Base-by-base conservation (phyloP, 805 yeast genomes). In the Candida andamanensis region DNA sequence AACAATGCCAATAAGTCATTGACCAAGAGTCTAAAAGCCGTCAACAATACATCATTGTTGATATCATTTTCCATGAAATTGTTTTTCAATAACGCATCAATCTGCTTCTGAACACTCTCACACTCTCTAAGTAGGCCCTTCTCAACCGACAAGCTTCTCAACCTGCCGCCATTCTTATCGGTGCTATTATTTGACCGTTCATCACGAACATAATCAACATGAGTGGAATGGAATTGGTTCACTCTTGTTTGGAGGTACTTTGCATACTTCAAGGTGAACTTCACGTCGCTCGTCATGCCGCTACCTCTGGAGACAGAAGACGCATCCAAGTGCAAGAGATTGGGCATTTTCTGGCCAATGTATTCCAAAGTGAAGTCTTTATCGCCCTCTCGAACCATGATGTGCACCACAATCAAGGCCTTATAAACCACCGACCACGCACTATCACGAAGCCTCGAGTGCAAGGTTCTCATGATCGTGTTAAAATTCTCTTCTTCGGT, bases 371-470 rank as follows among this genome's bases (percentile, higher is more conserved):
- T 74, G n/a, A 76, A 80, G 47, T 85, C 79, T 28, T 67, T 72
- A 38, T 83, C 87, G 14, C 97, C 97, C 51, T 92, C 97, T 31
- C 96, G 75, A 27, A 90, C 77, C 89, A 92, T 79, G 29, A 87
- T 76, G 63, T 92, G 98, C 17, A 84, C 53, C 20, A 90, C 94
- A 39, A 90, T 69, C 44, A 90, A 66, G 8, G 95, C 61, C 58
- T 92, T 92, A 71, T 76, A 92, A 12, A 82, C 92, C 36, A 89
- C 78, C 5, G 95, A 82, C 95, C 96, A 92, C 4, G 96, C 83
- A 4, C 80, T 62, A 50, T 87, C 95, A 33, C 74, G 75, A 27
- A 87, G 66, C 31, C 96, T 64, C 12, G 54, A 48, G 19, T 67
- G 67, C 34, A 90, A 60, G 1, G 84, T 67, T 30, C 69, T 65